phyloP scores from a whole-genome alignment of 1,139 yeast species.

The Hansenula anomala region DNA sequence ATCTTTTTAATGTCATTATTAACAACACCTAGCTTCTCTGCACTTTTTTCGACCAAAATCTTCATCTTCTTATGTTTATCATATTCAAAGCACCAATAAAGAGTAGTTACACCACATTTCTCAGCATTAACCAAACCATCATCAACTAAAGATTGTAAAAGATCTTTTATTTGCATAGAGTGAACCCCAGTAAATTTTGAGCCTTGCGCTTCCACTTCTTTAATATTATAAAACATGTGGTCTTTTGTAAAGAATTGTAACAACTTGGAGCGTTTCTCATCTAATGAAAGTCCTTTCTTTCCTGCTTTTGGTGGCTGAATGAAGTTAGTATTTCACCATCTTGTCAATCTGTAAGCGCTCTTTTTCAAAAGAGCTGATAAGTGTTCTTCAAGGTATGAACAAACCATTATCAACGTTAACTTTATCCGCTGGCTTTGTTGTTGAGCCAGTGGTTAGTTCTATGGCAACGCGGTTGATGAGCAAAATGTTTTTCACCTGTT shows the following conservation, averaged over 20 bases:
- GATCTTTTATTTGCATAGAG: conserved; percentile 46
- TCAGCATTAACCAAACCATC: conserved; percentile 42
- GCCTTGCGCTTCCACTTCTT: conserved; percentile 45
- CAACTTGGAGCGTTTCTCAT: conserved; percentile 36
- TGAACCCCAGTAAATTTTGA: conserved; percentile 42
- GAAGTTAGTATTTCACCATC: background rate
- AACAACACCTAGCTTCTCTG: conserved; percentile 10
- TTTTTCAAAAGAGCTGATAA: background rate
- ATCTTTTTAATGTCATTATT: conserved; percentile 7
- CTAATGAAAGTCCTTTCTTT: conserved; percentile 31
- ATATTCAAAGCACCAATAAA: conserved; percentile 49
- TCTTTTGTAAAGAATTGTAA: conserved; percentile 36
- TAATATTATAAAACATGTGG: conserved; percentile 40
- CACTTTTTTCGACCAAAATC: conserved; percentile 12
- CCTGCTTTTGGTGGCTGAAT: conserved; percentile 24
- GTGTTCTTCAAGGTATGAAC: background rate
- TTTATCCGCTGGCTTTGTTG: background rate
- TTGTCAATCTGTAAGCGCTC: background rate
- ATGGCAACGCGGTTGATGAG: no score
- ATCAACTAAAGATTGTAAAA: conserved; percentile 40
- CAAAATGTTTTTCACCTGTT: no score
- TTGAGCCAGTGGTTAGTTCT: background rate
- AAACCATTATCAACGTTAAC: background rate
- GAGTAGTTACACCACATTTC: conserved; percentile 49
- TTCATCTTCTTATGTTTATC: conserved; percentile 28